Evolutionary conservation across 345 rosid species (phyloP), one percentile per base, ranked within the genome.

Genomic region (Citrus hindsii): DNA sequence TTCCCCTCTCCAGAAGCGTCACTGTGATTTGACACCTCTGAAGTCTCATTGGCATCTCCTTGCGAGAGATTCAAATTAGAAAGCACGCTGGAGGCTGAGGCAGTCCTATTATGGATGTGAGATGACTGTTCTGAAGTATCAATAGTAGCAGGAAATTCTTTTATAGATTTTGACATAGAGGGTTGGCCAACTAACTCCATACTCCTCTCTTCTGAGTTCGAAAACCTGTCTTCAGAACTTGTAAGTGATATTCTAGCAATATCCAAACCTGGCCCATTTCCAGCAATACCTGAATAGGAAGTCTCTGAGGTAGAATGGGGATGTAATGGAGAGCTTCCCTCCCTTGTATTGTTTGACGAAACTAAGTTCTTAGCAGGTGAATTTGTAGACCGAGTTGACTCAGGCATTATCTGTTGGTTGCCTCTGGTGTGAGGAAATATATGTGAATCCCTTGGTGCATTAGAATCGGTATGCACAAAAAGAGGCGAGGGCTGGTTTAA

Each of bases 1-100:
- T 89, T 92, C 53, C 90, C 85, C 86, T 92, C 98, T 67, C 93
- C 95, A 67, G 98, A 97, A 75, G 83, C 85, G 76, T 94, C 99
- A 79, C 89, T 94, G 38, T 86, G 83, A 81, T 88, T 84, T 64
- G 93, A 88, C 64, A 77, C 82, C 67, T 90, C 95, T 7, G 89
- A 85, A 69, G 87, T 86, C 59, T 90, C 98, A 76, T 86, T 87
- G 30, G 79, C 88, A 82, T 88, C 93, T 79, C 85, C 87, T 80
- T 74, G 90, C 75, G 90, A 85, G 79, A 83, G 83, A 80, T 84
- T 89, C 77, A 90, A 84, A 73, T 76, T 86, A 14, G 89, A 80
- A 79, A 79, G 82, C 13, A 83, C 65, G 71, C 90, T 81, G 70
- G 93, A 74, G 70, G 89, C 92, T 33, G 97, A 91, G 80, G 80